Base-by-base conservation (phyloP, 805 yeast genomes). In the Cyberlindnera euphorbiae region DNA sequence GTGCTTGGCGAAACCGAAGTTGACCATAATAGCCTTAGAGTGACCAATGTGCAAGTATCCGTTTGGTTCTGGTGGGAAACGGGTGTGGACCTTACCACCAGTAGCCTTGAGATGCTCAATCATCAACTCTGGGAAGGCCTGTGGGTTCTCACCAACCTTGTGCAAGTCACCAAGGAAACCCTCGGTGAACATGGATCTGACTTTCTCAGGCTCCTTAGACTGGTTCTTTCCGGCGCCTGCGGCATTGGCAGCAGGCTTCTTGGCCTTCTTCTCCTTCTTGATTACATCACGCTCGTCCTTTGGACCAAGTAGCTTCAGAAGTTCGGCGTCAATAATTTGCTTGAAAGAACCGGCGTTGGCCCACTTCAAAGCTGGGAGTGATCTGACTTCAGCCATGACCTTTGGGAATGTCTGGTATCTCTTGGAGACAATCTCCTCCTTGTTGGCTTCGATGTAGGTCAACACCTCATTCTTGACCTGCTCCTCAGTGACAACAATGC, bases 21-120 rank as follows among this genome's bases (percentile, higher is more conserved):
- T 89, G 36, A 90, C 96, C 77, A 93, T 84, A 58, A 93, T 90
- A 35, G 98, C 98, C 65, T 93, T 93, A 28, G 96, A 83, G 58
- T 93, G 99, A 30, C 99, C 98, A 60, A 93, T 90, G 60, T 93
- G 98, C 56, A 93, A 72, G 58, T 79, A 93, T 50, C 98, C 98
- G 63, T 94, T 90, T 28, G 98, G 98, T 66, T 93, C 98, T 6
- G 98, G 98, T 31, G 99, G 99, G 66, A 93, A 93, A 59, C 99
- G 78, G 4, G 98, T 93, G 52, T 75, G 79, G 19, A 90, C 97
- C 55, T 74, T 71, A 31, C 96, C 95, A 26, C 75, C 72, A 23
- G 95, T 86, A 46, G 76, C 77, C 38, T 72, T 75, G 51, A 87
- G 68, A 60, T 93, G 98, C 47, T 77, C 82, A 46, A 70, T 69